These are phyloP conservation scores for Penicillium brevicompactum DNA, from an alignment of 2,329 filamentous ascomycete species.

Conservation along the genomic window DNA sequence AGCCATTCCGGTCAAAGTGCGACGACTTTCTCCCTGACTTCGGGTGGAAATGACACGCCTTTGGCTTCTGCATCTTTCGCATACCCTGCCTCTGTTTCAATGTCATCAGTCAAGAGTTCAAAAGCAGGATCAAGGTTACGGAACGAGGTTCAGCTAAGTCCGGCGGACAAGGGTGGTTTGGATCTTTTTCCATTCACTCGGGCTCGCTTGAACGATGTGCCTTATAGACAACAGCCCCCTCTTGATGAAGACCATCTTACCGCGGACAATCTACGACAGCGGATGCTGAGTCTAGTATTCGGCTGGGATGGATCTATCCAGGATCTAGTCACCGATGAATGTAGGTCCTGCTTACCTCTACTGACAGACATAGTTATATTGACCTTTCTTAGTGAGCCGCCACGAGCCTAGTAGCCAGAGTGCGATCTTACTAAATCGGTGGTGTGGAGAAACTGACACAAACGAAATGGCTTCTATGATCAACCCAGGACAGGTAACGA, in stretches of 20 bases:
- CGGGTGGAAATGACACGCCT: conserved; percentile 36
- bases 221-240: conserved; percentile 70
- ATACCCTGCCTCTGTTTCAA: conserved; percentile 49
- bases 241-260: conserved; percentile 63
- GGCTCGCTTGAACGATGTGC: conserved; percentile 77
- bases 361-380: conserved; percentile 11
- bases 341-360: conserved; percentile 40
- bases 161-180: conserved; percentile 69
- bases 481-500: conserved; percentile 81
- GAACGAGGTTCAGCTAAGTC: conserved; percentile 78
- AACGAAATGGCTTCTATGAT: conserved; percentile 78
- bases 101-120: conserved; percentile 47
- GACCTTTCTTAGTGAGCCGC: conserved; percentile 56
- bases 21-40: conserved; percentile 49
- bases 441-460: conserved; percentile 82
- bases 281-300: conserved; percentile 94
- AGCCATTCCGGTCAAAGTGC: conserved; percentile 46
- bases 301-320: conserved; percentile 89
- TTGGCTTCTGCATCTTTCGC: conserved; percentile 47
- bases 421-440: conserved; percentile 83
- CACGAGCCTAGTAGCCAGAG: conserved; percentile 74
- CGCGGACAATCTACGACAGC: conserved; percentile 75
- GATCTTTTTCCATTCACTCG: conserved; percentile 88
- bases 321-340: conserved; percentile 80
- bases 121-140: conserved; percentile 68